Evolutionary conservation across 2,329 filamentous ascomycete species (phyloP).

Genomic region (Colletotrichum tabaci): DNA sequence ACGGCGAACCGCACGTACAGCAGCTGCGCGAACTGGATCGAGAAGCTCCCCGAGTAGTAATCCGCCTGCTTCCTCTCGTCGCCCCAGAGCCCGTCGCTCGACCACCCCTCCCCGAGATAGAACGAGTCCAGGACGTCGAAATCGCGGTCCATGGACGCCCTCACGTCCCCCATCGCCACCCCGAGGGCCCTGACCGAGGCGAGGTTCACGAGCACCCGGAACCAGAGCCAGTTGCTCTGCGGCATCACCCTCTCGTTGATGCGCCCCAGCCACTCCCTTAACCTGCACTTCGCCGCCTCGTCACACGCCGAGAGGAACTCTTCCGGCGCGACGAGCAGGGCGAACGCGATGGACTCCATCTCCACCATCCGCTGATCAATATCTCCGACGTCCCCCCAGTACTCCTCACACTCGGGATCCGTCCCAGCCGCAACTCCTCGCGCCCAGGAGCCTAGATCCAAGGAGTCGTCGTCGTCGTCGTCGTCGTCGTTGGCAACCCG

Average conservation of each 20-base stretch:
- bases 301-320: conserved; percentile 49
- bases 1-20: conserved; percentile 55
- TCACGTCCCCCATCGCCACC: conserved; percentile 50
- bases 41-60: conserved; percentile 64
- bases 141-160: conserved; percentile 53
- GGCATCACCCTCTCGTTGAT: conserved; percentile 59
- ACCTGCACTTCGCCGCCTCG: conserved; percentile 47
- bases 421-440: conserved; percentile 44
- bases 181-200: conserved; percentile 55
- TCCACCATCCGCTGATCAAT: conserved; percentile 63
- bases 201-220: conserved; percentile 60
- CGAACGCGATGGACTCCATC: conserved; percentile 60
- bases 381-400: conserved; percentile 58
- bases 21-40: conserved; percentile 61
- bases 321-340: conserved; percentile 55
- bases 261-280: conserved; percentile 54
- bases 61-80: conserved; percentile 55
- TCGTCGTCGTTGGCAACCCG: background rate
- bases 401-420: conserved; percentile 47
- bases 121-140: conserved; percentile 57
- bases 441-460: conserved; percentile 44
- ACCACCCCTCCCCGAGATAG: conserved; percentile 58
- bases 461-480: too few species aligned
- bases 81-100: conserved; percentile 58
- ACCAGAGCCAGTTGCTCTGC: conserved; percentile 62